Conservation (phyloP, 441 rosid genomes). For the Pelargonium fulgidum region DNA sequence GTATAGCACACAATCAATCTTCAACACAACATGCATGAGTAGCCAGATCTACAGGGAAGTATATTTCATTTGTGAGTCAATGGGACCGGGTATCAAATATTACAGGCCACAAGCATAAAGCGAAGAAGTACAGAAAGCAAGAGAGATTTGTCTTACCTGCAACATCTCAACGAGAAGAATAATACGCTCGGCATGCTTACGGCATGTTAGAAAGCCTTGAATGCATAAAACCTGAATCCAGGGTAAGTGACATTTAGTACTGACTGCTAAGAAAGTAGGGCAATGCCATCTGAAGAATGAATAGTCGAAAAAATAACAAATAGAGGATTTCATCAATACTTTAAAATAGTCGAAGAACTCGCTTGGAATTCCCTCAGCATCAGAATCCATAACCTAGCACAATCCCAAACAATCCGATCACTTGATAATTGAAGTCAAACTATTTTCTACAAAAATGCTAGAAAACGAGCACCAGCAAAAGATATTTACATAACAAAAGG, state of each 20-base stretch:
- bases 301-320: slow-evolving; percentile 8
- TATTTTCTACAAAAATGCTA: slow-evolving; percentile 6
- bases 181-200: slow-evolving; percentile 94
- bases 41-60: too few species aligned
- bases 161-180: slow-evolving; percentile 96
- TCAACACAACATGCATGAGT: too few species aligned
- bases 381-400: slow-evolving; percentile 92
- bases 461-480: slow-evolving; percentile 14
- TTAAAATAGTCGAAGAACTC: slow-evolving; percentile 95
- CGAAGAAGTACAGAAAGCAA: not conserved
- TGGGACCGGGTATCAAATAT: not conserved
- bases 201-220: slow-evolving; percentile 94
- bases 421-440: slow-evolving; percentile 9
- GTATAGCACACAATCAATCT: too few species aligned
- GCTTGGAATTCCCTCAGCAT: slow-evolving; percentile 96
- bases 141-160: slow-evolving; percentile 48
- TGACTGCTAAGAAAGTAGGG: not conserved
- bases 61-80: not conserved
- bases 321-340: slow-evolving; percentile 33
- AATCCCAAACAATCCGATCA: slow-evolving; percentile 17
- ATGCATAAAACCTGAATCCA: slow-evolving; percentile 76
- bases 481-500: not conserved
- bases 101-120: not conserved
- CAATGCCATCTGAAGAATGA: slow-evolving; percentile 2
- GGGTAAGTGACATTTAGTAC: not conserved